phyloP scores from a whole-genome alignment of 2,329 filamentous ascomycete species.

The Apiospora rasikravindrae region DNA sequence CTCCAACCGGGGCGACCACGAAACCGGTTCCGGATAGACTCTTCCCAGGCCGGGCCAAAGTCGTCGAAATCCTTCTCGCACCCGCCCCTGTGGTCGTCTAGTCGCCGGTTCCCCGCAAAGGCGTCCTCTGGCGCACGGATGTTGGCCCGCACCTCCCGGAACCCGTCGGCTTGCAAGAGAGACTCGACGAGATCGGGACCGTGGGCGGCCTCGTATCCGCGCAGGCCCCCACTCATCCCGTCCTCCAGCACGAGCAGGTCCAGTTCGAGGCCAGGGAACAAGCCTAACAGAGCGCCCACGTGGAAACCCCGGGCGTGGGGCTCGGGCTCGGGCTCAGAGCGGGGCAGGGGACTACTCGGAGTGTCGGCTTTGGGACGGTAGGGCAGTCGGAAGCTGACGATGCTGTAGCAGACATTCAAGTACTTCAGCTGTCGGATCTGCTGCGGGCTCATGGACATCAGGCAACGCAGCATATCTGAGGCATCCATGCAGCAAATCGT shows the following conservation, averaged over 20 bases:
- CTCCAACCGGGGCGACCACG: neutral
- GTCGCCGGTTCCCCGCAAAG: neutral
- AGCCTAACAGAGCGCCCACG: neutral
- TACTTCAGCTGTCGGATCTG: constrained; percentile 13
- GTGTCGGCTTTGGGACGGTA: neutral
- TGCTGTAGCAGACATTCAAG: neutral
- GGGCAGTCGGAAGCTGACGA: neutral
- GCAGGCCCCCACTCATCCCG: neutral
- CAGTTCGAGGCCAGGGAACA: neutral
- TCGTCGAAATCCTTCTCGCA: neutral
- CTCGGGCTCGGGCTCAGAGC: too few relatives aligned
- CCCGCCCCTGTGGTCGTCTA: neutral
- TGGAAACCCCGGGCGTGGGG: neutral
- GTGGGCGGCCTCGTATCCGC: neutral
- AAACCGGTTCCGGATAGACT: constrained; percentile 5
- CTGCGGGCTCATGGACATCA: neutral
- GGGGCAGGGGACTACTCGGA: neutral
- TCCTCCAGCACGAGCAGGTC: constrained; percentile 14
- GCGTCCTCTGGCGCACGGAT: neutral
- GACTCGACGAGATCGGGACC: neutral
- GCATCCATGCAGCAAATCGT: neutral
- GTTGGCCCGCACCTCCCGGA: neutral
- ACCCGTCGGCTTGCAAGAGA: constrained; percentile 12
- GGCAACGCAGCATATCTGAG: constrained; percentile 2
- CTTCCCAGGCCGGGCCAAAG: neutral